phyloP scores from a whole-genome alignment of 257 asterid species.

The Gynochthodes officinalis region DNA sequence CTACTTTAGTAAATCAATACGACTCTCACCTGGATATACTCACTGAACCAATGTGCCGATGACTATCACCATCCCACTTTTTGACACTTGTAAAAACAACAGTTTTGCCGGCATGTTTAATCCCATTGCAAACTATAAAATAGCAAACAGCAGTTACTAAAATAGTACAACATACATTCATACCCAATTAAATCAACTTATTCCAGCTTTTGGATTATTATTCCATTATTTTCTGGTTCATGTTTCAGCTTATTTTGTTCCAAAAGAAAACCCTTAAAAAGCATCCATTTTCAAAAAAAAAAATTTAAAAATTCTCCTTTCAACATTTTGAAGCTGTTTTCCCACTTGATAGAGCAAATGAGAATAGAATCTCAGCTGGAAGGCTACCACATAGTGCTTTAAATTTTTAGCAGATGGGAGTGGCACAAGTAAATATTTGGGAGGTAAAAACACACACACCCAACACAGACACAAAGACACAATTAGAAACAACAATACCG shows the following conservation, averaged over 20 bases:
- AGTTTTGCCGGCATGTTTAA: constrained; percentile 99
- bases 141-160: constrained; percentile 14
- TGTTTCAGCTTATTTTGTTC: not conserved
- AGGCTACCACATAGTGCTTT: not conserved
- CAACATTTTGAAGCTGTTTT: not conserved
- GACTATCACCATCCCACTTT: constrained; percentile 99
- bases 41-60: constrained; percentile 97
- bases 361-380: not conserved
- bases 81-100: constrained; percentile 90
- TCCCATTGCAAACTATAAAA: constrained; percentile 90
- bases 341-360: not conserved
- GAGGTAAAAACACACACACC: not conserved
- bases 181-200: not conserved
- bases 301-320: not conserved
- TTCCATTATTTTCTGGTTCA: not conserved
- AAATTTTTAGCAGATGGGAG: not conserved
- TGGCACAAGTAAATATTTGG: not conserved
- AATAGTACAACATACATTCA: not conserved
- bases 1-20: not conserved
- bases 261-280: not conserved
- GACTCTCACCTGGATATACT: constrained; percentile 90
- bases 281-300: not conserved
- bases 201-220: not conserved
- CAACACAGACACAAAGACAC: not conserved
- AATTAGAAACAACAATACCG: too few relatives aligned